Base-by-base conservation (phyloP, 164 flowering plant species). In the Aristolochia contorta region DNA sequence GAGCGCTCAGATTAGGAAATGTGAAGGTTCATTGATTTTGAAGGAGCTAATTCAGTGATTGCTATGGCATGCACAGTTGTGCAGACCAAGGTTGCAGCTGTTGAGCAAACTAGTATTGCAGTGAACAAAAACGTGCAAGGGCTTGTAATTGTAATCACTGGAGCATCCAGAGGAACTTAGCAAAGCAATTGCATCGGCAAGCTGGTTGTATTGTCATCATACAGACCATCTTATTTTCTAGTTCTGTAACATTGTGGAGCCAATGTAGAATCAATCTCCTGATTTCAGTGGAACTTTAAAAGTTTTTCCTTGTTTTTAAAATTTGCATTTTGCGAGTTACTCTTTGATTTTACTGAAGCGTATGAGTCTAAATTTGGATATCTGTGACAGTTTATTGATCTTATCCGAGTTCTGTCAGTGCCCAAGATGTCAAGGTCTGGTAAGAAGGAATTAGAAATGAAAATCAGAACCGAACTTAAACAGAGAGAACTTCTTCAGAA, bases 151-250 rank as follows among this genome's bases (percentile, higher is more conserved):
- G 45, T 85, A 61, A 72, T 85, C 23, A 85, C 91, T 22, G 91
- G 91, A 64, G 91, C 91, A 63, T 85, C 91, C n/a, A 78, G 91
- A 69, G 91, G 30, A 86, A 56, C 83, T 85, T 45, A 88, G 88
- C 19, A 81, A 70, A 68, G 82, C 91, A 37, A 71, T 78, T 61
- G 91, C 91, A 4, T 67, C 83, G 71, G 74, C 81, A 77, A 77
- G 78, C 91, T 72, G 88, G 91, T 54, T 85, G 91, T 72, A 85
- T 80, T 86, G 88, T 81, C 21, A 16, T 37, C 12, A 2, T 2
- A 27, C 30, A 27, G 5, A 27, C 2, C 0, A 53, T 25, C 33
- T 25, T 19, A 37, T 46, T 52, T 43, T 23, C 23, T 21, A 53
- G 13, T 33, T 22, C 23, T 54, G 20, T 61, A 18, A 45, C 20